A percentile compares a stretch with the other conserved stretches of the same genome.
Evolutionary conservation across 2,329 filamentous ascomycete species (phyloP).

Genomic region (Aspergillus tubingensis): DNA sequence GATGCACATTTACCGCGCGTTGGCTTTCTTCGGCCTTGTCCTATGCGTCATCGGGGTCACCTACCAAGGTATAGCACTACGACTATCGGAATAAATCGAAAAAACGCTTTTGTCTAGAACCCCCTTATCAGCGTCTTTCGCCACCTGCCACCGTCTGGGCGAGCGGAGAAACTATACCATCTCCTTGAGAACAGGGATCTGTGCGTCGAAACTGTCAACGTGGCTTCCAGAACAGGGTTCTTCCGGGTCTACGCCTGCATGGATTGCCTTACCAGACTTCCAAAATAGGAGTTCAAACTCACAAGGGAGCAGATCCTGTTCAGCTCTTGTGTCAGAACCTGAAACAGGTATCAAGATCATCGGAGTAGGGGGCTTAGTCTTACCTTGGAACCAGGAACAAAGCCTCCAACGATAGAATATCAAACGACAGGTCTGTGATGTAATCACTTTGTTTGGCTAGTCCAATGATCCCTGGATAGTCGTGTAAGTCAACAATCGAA

Average conservation of each 20-base stretch:
- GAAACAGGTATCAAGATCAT: conserved; percentile 7
- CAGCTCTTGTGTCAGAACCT: conserved; percentile 21
- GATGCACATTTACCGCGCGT: neutral
- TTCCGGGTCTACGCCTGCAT: conserved; percentile 12
- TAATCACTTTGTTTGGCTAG: conserved; percentile 60
- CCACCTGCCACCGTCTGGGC: neutral
- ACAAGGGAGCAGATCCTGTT: conserved; percentile 78
- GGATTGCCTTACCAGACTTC: conserved; percentile 38
- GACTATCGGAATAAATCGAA: conserved; percentile 78
- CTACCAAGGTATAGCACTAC: conserved; percentile 70
- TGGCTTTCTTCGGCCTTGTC: neutral
- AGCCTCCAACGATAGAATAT: conserved; percentile 85
- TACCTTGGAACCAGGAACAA: conserved; percentile 80
- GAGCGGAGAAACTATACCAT: conserved; percentile 61
- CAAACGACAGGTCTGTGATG: conserved; percentile 78
- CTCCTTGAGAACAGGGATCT: conserved; percentile 86
- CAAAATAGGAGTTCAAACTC: conserved; percentile 87
- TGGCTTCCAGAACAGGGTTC: conserved; percentile 7
- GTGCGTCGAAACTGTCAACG: conserved; percentile 24
- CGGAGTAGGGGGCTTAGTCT: conserved; percentile 14
- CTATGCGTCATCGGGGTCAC: conserved; percentile 3
- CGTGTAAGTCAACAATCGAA: conserved; percentile 2
- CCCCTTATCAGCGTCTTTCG: conserved; percentile 29
- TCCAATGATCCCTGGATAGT: conserved; percentile 63
- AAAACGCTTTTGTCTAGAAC: conserved; percentile 73